Base-by-base conservation (phyloP, 352 stramenopile species). In the Globisporangium splendens region DNA sequence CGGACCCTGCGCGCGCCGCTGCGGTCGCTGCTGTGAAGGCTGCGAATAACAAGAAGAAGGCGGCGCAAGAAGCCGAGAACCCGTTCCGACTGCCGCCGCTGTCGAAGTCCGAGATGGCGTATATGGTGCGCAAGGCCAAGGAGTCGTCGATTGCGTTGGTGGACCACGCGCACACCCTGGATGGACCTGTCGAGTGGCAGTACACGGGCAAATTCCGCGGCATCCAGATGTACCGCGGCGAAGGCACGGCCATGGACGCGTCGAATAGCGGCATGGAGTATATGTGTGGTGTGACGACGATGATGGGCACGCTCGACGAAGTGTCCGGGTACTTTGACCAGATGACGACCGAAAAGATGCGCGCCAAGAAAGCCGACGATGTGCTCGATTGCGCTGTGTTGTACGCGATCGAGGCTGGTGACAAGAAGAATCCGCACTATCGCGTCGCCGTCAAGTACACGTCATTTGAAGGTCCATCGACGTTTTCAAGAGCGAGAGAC, bases 201-300 rank as follows among this genome's bases (percentile, higher is more conserved):
- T 89, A 88, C 66, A 86, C 77, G 28, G 81, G 81, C 55, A 88
- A 88, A 51, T 83, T 83, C 51, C 74, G 68, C 35, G 79, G 79
- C 46, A 89, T 91, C 56, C 79, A 89, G 46, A 91, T 91, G 79
- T 91, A 89, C 61, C 75, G 79, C n/a, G 81, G 81, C 24, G 79
- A 91, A 68, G 79, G 77, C 53, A 77, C 76, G 46, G 71, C 73
- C 47, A 42, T 13, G n/a, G 56, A 56, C n/a, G 48, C 28, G 28
- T 35, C 28, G 28, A 35, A 42, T 11, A 67, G 75, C 43, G 62
- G 63, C 43, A 83, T 78, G 14, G 77, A 91, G 54, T 91, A 80
- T 56, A 55, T 91, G 8, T 91, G 81, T 59, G 81, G 81, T 14
- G 79, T 89, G 46, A 89, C 79, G 8, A 89, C 81, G 43, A 91